Base-by-base conservation (phyloP, 1,139 yeast genomes). In the Suhomyces anneliseae region DNA sequence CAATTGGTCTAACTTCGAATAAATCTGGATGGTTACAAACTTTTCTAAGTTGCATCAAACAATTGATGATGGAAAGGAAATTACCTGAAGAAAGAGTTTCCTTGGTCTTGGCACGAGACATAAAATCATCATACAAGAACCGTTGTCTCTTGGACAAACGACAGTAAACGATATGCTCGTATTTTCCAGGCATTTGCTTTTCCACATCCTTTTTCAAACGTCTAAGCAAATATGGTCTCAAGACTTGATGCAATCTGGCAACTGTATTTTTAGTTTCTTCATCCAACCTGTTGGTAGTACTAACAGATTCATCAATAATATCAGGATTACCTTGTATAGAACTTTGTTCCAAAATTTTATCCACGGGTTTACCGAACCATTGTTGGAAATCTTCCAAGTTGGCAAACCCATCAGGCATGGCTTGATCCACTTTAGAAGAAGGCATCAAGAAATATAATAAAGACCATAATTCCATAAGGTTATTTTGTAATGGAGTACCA, bases 311-410 rank as follows among this genome's bases (percentile, higher is more conserved):
- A 49, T 73, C 78, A 26, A 74, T 69, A 7, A 74, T 53, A 47
- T 78, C 81, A 15, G 74, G 71, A n/a, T 73, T 74, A 9, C 74
- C 76, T 11, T 56, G 59, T 26, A 58, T 51, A 8, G 87, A 83
- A 0, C 76, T 66, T 50, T 71, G 74, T 64, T 93, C 98, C 47
- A 95, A 83, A 53, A 95, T 82, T 57, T 82, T 87, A 64, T 95
- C 98, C 5, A 95, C 98, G 0, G 99, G 99, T 52, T 85, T 82
- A 6, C 98, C 97, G 66, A 95, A 95, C 99, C 99, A 95, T 54
- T 89, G 95, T 60, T 95, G 99, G 66, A 95, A 95, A 59, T 95
- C 96, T 54, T 89, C 93, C 52, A 95, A 73, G 59, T 92, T 90
- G 1, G 99, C 98, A 79, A 95, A 95, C 1, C 98, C 98, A 44